Conservation (phyloP, 2,329 filamentous ascomycete genomes). For the Calonectria multiphialidica region DNA sequence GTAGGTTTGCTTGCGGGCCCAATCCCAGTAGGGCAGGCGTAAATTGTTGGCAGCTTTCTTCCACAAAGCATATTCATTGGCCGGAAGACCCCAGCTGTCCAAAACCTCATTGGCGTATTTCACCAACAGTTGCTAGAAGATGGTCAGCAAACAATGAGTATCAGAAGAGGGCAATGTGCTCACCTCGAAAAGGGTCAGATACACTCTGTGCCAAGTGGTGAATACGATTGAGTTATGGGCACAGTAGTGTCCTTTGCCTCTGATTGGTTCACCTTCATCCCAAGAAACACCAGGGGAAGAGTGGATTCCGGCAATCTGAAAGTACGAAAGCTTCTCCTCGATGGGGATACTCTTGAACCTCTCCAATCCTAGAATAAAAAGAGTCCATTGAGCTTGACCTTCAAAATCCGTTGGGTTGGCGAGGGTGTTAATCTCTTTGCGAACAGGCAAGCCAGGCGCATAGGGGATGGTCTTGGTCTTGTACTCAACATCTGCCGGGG, state of each 20-base stretch:
- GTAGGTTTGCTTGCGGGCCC: constrained; percentile 41
- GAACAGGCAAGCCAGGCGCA: background rate
- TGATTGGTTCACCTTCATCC: background rate
- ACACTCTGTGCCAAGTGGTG: constrained; percentile 24
- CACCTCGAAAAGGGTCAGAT: constrained; percentile 28
- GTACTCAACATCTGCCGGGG: background rate
- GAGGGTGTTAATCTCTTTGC: background rate
- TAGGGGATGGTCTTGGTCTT: background rate
- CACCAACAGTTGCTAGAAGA: constrained; percentile 16
- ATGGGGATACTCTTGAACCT: constrained; percentile 20
- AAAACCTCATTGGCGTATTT: constrained; percentile 1
- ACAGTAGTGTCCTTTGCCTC: background rate
- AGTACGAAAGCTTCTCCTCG: constrained; percentile 24
- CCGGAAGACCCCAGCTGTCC: background rate
- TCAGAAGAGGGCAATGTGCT: background rate
- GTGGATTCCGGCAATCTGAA: constrained; percentile 27
- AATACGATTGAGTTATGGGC: constrained; percentile 28
- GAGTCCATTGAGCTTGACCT: constrained; percentile 18
- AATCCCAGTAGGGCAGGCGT: constrained; percentile 51
- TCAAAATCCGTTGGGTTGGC: background rate
- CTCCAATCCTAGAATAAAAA: constrained; percentile 21
- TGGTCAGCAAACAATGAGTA: background rate
- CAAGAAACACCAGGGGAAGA: constrained; percentile 18
- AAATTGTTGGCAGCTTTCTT: constrained; percentile 42
- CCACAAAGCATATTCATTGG: constrained; percentile 29